These are phyloP conservation scores for Melaleuca quinquenervia DNA, from an alignment of 345 rosid species.

Conservation along the genomic window DNA sequence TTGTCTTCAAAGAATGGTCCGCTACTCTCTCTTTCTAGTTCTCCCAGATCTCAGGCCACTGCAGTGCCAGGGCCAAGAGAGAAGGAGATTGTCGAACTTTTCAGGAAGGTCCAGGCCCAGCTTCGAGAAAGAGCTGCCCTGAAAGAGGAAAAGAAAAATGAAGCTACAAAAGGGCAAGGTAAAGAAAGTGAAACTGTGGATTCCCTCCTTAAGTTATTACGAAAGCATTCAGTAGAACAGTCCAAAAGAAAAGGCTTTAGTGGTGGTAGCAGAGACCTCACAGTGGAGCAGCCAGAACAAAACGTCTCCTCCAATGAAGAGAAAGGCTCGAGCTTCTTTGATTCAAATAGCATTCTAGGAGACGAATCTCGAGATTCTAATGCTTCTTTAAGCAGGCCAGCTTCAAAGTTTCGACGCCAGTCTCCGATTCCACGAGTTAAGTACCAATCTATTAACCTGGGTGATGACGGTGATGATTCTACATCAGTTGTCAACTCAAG, in stretches of 20 bases:
- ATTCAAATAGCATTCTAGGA: constrained; percentile 7
- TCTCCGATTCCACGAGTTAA: constrained; percentile 59
- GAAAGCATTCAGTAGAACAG: constrained; percentile 73
- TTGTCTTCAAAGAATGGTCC: constrained; percentile 56
- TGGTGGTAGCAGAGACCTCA: constrained; percentile 14
- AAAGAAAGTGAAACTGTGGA: constrained; percentile 70
- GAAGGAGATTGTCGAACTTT: constrained; percentile 84
- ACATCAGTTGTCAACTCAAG: constrained; percentile 9
- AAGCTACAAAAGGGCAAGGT: constrained; percentile 35
- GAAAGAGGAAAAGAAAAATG: constrained; percentile 53
- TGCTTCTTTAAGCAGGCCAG: constrained; percentile 47
- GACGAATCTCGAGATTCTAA: constrained; percentile 11
- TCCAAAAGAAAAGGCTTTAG: constrained; percentile 32
- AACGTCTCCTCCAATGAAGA: constrained; percentile 17
- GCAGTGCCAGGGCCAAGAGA: constrained; percentile 70
- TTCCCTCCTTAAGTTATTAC: constrained; percentile 67
- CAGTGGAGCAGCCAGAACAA: constrained; percentile 16
- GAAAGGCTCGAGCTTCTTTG: constrained; percentile 18
- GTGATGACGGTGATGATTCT: constrained; percentile 27
- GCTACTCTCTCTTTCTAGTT: constrained; percentile 37
- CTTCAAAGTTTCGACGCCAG: constrained; percentile 64
- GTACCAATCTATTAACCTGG: constrained; percentile 36
- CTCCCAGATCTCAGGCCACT: constrained; percentile 64
- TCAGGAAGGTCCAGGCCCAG: constrained; percentile 80
- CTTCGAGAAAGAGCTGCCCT: constrained; percentile 73